Conservation (phyloP, 2,329 filamentous ascomycete genomes). For the Juglanconis oblonga region DNA sequence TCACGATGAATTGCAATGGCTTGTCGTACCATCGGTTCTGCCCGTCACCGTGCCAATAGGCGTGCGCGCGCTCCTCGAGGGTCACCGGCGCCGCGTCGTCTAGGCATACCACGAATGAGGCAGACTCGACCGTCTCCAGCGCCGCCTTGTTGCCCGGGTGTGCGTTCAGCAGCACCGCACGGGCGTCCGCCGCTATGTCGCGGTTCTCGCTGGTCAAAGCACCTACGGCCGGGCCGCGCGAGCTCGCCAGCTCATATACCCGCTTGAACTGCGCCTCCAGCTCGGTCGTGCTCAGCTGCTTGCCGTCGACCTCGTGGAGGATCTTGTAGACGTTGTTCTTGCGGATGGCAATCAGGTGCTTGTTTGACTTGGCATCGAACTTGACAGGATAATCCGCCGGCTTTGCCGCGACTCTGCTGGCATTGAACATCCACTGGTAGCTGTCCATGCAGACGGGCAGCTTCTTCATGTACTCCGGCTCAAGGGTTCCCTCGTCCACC, state of each 20-base stretch:
- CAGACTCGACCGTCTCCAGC: conserved; percentile 79
- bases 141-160: conserved; percentile 74
- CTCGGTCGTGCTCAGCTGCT: conserved; percentile 84
- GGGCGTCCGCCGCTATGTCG: conserved; percentile 86
- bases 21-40: conserved; percentile 98
- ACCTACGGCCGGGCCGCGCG: conserved; percentile 70
- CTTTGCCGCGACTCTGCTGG: conserved; percentile 77
- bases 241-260: conserved; percentile 70
- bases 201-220: conserved; percentile 88
- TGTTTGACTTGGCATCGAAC: conserved; percentile 70
- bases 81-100: conserved; percentile 91
- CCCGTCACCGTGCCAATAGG: conserved; percentile 98
- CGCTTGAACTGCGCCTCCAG: conserved; percentile 84
- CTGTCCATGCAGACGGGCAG: conserved; percentile 97
- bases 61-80: conserved; percentile 88
- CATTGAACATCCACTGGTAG: conserved; percentile 99
- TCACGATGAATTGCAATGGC: conserved; percentile 95
- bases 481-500: conserved; percentile 77
- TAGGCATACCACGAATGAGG: conserved; percentile 88
- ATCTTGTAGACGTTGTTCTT: conserved; percentile 99
- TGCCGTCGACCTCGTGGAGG: conserved; percentile 72
- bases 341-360: conserved; percentile 84
- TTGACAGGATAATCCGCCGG: conserved; percentile 82
- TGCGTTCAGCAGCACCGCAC: conserved; percentile 71
- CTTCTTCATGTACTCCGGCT: conserved; percentile 99